These are phyloP conservation scores for Mycena filopes DNA, from an alignment of 768 basidiomycete species.

Conservation along the genomic window DNA sequence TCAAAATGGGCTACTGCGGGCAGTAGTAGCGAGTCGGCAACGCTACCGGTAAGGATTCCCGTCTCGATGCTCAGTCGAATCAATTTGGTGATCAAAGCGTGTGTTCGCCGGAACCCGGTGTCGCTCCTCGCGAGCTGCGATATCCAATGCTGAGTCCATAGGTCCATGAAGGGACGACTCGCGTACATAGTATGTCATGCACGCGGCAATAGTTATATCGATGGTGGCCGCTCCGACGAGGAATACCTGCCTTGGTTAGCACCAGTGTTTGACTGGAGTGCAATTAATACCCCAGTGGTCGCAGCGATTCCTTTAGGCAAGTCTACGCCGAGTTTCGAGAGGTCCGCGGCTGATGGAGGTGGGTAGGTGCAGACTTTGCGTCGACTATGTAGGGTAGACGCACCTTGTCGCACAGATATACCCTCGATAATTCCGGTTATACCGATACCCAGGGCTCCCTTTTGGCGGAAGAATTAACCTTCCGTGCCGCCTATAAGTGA, in stretches of 20 bases:
- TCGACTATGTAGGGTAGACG: no score
- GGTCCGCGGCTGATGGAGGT: no score
- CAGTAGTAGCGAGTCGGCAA: no score
- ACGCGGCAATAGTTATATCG: background rate
- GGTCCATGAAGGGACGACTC: background rate
- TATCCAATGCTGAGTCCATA: background rate
- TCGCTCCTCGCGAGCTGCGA: background rate
- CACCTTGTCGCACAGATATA: no score
- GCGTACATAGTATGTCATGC: background rate
- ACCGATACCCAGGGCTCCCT: no score
- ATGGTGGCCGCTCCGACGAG: background rate
- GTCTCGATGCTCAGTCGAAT: constrained; percentile 8
- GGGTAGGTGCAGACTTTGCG: no score
- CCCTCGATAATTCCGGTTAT: no score
- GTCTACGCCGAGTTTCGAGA: no score
- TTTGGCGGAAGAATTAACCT: no score
- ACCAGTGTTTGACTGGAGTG: no score
- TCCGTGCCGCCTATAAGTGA: background rate
- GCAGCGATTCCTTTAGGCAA: background rate
- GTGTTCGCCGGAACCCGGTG: background rate
- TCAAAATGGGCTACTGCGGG: no score
- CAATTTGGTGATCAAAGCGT: background rate
- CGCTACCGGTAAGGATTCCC: background rate
- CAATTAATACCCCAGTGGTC: background rate
- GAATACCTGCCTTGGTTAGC: background rate